Conservation (phyloP, 805 yeast species). For the Komagataella populi region DNA sequence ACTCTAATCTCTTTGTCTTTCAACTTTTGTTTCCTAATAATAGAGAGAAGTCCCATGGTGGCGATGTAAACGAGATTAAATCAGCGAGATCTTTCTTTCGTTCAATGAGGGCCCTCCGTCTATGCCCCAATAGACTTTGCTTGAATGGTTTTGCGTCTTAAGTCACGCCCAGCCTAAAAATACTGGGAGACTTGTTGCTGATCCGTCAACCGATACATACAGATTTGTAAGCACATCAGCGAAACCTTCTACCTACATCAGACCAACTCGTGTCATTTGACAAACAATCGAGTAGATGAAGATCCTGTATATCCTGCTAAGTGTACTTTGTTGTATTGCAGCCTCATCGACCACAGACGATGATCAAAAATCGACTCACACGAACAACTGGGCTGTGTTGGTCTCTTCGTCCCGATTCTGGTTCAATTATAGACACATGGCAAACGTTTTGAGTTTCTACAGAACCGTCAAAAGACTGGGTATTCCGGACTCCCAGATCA, state of each 20-base stretch:
- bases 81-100: not conserved
- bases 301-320: not conserved
- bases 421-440: conserved; percentile 98
- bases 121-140: not conserved
- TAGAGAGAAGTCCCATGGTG: conserved; percentile 67
- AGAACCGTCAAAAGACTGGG: conserved; percentile 93
- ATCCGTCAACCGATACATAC: not conserved
- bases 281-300: not conserved
- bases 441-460: conserved; percentile 87
- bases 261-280: not conserved
- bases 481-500: conserved; percentile 95
- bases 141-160: not conserved
- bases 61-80: not conserved
- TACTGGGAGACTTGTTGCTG: not conserved
- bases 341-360: not conserved
- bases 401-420: conserved; percentile 95
- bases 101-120: not conserved
- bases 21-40: conserved; percentile 68
- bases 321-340: not conserved
- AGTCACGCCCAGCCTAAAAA: not conserved
- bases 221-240: not conserved
- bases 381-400: conserved; percentile 71
- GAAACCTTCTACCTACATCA: not conserved
- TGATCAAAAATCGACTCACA: conserved; percentile 28
- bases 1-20: conserved; percentile 71